Evolutionary conservation across 768 basidiomycete species (phyloP).

Genomic region (Boletus insuetus): DNA sequence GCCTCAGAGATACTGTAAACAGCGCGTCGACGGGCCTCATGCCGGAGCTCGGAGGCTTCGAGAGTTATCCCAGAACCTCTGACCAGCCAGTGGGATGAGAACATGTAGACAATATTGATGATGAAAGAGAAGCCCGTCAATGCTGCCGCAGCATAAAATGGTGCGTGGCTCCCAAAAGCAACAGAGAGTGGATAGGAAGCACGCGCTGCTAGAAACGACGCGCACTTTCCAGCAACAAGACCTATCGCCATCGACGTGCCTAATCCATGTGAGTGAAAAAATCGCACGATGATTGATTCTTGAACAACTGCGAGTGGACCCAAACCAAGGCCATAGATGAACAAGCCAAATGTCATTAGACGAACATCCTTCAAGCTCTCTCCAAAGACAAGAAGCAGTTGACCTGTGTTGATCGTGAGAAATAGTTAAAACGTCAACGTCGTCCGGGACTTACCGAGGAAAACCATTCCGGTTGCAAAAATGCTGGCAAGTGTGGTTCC

Average conservation of each 20-base stretch:
- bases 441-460: constrained; percentile 44
- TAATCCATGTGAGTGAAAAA: constrained; percentile 73
- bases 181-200: constrained; percentile 77
- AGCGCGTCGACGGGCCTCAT: constrained; percentile 49
- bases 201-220: constrained; percentile 72
- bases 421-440: background rate
- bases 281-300: constrained; percentile 81
- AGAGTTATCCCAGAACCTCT: constrained; percentile 57
- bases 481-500: constrained; percentile 74
- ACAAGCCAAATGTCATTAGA: constrained; percentile 72
- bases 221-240: constrained; percentile 75
- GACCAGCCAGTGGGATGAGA: constrained; percentile 62
- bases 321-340: constrained; percentile 76
- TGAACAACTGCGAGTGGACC: constrained; percentile 81
- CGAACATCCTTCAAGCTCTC: constrained; percentile 58
- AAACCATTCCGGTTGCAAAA: constrained; percentile 70
- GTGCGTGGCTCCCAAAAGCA: constrained; percentile 62
- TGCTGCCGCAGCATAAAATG: constrained; percentile 66
- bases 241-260: constrained; percentile 81
- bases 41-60: constrained; percentile 59
- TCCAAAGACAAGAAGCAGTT: constrained; percentile 64
- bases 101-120: constrained; percentile 67
- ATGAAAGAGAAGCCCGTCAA: constrained; percentile 65
- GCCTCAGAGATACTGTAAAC: constrained; percentile 51
- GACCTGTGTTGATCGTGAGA: constrained; percentile 42